A percentile compares a stretch with the other conserved stretches of the same genome.
phyloP scores from a whole-genome alignment of 2,329 filamentous ascomycete species.

The Trichoderma semiorbis region DNA sequence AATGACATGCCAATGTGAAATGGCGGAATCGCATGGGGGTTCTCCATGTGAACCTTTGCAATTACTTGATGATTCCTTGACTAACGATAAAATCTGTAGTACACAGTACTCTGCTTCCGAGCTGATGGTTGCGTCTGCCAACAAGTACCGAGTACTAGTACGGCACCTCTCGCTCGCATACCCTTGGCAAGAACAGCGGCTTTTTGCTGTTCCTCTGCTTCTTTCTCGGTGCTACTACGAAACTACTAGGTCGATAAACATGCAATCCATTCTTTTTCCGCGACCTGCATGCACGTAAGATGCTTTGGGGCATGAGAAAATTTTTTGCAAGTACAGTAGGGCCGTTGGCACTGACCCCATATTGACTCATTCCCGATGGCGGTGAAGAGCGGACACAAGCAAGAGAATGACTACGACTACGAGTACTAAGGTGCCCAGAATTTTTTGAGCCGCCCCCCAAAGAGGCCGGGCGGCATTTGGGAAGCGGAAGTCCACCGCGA shows the following conservation, averaged over 20 bases:
- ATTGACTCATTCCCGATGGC: neutral
- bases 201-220: neutral
- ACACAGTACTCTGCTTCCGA: neutral
- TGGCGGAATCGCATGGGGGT: slow-evolving; percentile 4
- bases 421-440: neutral
- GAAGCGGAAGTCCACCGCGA: neutral
- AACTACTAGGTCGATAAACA: neutral
- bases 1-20: neutral
- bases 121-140: neutral
- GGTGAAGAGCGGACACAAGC: neutral
- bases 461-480: neutral
- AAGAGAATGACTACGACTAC: neutral
- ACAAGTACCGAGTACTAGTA: slow-evolving; percentile 1
- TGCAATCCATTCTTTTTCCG: neutral
- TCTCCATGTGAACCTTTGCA: neutral
- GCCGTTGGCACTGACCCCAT: slow-evolving; percentile 2
- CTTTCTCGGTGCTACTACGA: neutral
- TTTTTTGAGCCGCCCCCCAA: neutral
- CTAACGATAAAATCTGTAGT: neutral
- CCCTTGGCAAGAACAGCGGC: neutral
- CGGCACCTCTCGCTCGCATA: neutral
- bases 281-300: neutral
- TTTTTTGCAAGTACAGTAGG: neutral
- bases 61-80: slow-evolving; percentile 2
- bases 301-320: slow-evolving; percentile 1